Evolutionary conservation across 495 filamentous ascomycete genomes (phyloP).

Genomic region (Saxophila tyrrhenica): DNA sequence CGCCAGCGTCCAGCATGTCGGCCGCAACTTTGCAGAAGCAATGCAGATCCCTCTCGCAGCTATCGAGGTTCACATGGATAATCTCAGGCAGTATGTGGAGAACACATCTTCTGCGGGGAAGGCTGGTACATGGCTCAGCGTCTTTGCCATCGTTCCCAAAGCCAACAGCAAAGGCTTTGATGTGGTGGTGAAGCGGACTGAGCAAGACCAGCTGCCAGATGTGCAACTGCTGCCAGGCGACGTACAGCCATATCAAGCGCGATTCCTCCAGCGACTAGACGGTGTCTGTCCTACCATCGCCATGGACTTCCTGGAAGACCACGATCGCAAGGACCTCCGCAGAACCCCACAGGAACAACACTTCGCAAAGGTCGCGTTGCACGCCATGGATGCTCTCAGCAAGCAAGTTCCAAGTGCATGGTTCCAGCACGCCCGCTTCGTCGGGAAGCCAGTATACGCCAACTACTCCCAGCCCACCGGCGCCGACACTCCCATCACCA

Average conservation of each 20-base stretch:
- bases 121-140: constrained; percentile 61
- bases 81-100: constrained; percentile 50
- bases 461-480: constrained; percentile 27
- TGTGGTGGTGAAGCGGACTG: constrained; percentile 54
- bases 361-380: constrained; percentile 4
- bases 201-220: constrained; percentile 57
- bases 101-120: constrained; percentile 21
- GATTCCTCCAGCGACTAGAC: constrained; percentile 40
- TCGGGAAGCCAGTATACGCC: constrained; percentile 36
- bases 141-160: constrained; percentile 61
- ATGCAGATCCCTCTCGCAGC: constrained; percentile 55
- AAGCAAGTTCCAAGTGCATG: constrained; percentile 36
- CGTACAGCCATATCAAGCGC: constrained; percentile 47
- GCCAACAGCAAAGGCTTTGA: constrained; percentile 57
- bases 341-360: constrained; percentile 2
- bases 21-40: constrained; percentile 49
- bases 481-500: constrained; percentile 19
- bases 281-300: constrained; percentile 29
- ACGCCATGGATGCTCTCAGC: constrained; percentile 25
- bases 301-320: constrained; percentile 11
- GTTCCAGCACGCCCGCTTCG: constrained; percentile 38
- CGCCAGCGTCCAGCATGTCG: constrained; percentile 56
- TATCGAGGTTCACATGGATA: constrained; percentile 43
- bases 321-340: background rate
- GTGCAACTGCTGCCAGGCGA: constrained; percentile 45